Base-by-base conservation (phyloP, 495 filamentous ascomycete species). In the Delitschia confertaspora region DNA sequence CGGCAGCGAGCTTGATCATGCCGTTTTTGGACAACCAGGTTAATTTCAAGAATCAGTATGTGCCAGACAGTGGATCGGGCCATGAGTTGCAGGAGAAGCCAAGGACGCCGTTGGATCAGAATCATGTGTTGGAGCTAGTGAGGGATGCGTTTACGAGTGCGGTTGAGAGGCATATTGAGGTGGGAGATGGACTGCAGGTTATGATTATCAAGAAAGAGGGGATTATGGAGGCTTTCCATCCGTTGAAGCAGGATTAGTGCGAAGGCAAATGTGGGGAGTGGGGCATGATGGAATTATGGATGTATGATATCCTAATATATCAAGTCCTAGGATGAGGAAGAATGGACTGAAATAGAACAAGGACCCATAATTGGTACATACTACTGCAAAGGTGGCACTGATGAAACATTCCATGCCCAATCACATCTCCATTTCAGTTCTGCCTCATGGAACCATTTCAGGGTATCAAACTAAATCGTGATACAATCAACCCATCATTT, bases 11-110 rank as follows among this genome's bases (percentile, higher is more conserved):
- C 53, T 69, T 98, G 67, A 98, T 98, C 63, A 96, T 95, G 83
- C 91, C 91, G 3, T 96, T 98, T 72, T 70, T 98, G 61, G 91
- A 98, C 64, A 98, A 96, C 62, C 93, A 98, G 65, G 91, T 98
- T 69, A 95, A 96, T 67, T 91, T 87, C 73, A 96, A 96, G 74
- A 98, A 98, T 63, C 91, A 96, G 69, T 93, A 94, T 63, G 70
- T 87, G 20, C 91, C 91, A 7, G 82, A 79, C n/a, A 87, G 82
- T 56, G 87, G 84, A 41, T 76, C 75, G 54, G 88, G 88, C 27
- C 83, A 91, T 63, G 83, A 77, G 17, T 72, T 95, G 40, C 65
- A 83, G 65, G 72, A 78, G 58, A 66, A 68, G 56, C 74, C 79
- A 54, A 70, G 79, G 47, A 74, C 79, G 58, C 72, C 75, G 40